Evolutionary conservation across 495 filamentous ascomycete species (phyloP), one percentile per base, ranked within the genome.

Genomic region (Rhypophila decipiens): DNA sequence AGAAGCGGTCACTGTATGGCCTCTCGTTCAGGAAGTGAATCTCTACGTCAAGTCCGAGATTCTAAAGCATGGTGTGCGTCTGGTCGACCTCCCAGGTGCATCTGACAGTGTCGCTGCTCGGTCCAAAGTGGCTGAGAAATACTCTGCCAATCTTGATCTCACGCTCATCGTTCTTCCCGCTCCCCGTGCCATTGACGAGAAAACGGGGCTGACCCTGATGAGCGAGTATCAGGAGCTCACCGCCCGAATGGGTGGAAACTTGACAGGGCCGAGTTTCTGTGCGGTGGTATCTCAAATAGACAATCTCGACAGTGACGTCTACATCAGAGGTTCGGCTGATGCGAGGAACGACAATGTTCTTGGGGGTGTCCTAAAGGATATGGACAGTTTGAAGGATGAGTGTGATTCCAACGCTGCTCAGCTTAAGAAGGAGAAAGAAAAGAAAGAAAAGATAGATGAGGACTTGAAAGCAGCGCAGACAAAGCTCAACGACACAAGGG

Each of bases 61-160:
- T 0, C 45, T 63, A 1, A 49, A 24, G 9, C 51, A 52, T 13
- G 60, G 60, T 0, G 39, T 63, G 4, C 24, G 47, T 13, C 24
- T 61, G 5, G 55, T 63, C 1, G 60, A 63, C 18, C 39, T 63
- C 7, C 60, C 60, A 0, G 60, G 60, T 1, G 35, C 56, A 2
- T 56, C 54, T 1, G 60, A 63, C 35, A 41, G 29, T 0, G 50
- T 59, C 3, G 52, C 47, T 19, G 50, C 33, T 8, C 56, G 56
- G 12, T 42, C 46, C 23, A 18, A 33, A 1, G 59, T 61, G 4
- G 51, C 58, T 4, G 46, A 55, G 39, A 49, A 29, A 9, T 52
- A 39, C 24, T 50, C 34, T 12, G 19, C 51, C 19, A 41, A 50
- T 12, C 39, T 52, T 17, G 39, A 23, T 5, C 18, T 53, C 15